Conservation (phyloP, 495 filamentous ascomycete species). For the Bombardia bombarda region DNA sequence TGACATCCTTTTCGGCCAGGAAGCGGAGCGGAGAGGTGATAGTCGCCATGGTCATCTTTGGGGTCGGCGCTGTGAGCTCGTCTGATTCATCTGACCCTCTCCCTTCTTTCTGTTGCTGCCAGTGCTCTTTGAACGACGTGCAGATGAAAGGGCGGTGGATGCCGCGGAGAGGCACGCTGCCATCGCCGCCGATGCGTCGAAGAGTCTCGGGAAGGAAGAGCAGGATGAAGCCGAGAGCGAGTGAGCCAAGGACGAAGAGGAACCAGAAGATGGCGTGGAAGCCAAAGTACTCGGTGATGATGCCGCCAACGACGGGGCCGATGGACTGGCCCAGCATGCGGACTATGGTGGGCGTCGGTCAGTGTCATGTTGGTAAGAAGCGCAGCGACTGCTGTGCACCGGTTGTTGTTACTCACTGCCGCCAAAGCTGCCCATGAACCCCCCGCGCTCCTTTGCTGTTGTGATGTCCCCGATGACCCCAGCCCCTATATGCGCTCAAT, state of each 20-base stretch:
- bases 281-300: conserved; percentile 53
- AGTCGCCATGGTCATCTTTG: conserved; percentile 36
- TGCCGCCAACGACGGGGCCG: conserved; percentile 54
- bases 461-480: conserved; percentile 48
- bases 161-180: conserved; percentile 33
- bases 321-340: conserved; percentile 41
- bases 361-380: not conserved
- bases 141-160: conserved; percentile 26
- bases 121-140: conserved; percentile 33
- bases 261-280: conserved; percentile 68
- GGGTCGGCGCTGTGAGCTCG: conserved; percentile 9
- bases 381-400: not conserved
- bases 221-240: conserved; percentile 34
- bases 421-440: conserved; percentile 44
- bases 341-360: conserved; percentile 16
- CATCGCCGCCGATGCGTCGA: conserved; percentile 58
- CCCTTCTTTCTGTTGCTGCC: too few relatives aligned
- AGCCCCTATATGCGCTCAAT: conserved; percentile 22
- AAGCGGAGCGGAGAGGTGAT: conserved; percentile 53
- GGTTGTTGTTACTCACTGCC: conserved; percentile 10
- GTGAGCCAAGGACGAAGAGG: conserved; percentile 41
- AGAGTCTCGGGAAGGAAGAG: conserved; percentile 52
- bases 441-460: conserved; percentile 41
- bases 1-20: conserved; percentile 52
- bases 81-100: not conserved